Conservation (phyloP, 2,329 filamentous ascomycete genomes). For the Alternaria tenuissima region DNA sequence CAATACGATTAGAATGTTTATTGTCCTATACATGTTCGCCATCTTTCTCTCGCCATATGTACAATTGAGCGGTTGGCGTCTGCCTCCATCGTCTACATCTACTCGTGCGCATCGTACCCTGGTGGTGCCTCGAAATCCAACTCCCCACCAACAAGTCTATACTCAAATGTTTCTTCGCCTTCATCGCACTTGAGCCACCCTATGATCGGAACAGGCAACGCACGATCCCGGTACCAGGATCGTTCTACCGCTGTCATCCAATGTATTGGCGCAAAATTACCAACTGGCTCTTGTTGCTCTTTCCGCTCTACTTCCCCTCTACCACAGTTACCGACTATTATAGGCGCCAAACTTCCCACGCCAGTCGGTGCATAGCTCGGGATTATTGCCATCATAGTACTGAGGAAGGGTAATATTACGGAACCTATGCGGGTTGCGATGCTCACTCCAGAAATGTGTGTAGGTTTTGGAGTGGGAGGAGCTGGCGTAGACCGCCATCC, state of each 20-base stretch:
- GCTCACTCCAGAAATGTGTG: not conserved
- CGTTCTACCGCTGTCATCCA: slow-evolving; percentile 12
- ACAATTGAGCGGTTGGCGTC: not conserved
- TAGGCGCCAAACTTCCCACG: not conserved
- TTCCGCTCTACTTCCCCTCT: not conserved
- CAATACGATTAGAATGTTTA: slow-evolving; percentile 10
- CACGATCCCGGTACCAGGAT: slow-evolving; percentile 1
- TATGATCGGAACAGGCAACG: not conserved
- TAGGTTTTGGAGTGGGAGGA: not conserved
- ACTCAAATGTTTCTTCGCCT: slow-evolving; percentile 1
- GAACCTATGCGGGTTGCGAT: not conserved
- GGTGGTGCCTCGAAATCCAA: slow-evolving; percentile 1
- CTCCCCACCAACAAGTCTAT: not conserved
- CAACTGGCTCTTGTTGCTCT: not conserved
- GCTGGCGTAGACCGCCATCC: slow-evolving; percentile 1
- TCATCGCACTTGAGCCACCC: not conserved
- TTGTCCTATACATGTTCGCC: not conserved
- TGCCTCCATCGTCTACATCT: not conserved
- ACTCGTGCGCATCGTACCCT: not conserved
- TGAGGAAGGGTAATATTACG: not conserved
- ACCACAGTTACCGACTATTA: not conserved
- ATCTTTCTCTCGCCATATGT: not conserved
- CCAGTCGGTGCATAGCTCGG: not conserved
- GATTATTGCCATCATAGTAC: not conserved
- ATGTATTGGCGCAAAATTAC: slow-evolving; percentile 5